Percentiles rank a stretch among this genome's conserved stretches.
Conservation (phyloP, 2,329 filamentous ascomycete species). For the Tolypocladium ovalisporum region DNA sequence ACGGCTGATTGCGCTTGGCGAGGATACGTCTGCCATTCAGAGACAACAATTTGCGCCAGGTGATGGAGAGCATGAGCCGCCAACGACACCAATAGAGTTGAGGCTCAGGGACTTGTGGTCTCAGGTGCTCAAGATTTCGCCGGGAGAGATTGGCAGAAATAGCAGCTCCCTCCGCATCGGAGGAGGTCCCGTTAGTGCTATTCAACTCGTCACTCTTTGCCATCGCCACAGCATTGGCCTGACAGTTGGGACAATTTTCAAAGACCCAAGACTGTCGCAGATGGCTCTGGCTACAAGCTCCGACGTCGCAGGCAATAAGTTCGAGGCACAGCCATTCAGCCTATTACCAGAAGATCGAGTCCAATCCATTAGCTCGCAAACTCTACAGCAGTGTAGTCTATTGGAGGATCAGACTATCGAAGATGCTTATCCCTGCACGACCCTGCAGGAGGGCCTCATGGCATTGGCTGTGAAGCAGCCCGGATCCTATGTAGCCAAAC, state of each 20-base stretch:
- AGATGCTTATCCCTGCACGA: constrained; percentile 27
- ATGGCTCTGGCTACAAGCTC: neutral
- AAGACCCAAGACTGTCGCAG: neutral
- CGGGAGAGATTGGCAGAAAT: neutral
- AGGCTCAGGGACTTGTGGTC: neutral
- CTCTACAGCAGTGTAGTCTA: neutral
- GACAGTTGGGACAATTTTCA: constrained; percentile 8
- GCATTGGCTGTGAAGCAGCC: constrained; percentile 17
- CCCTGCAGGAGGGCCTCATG: constrained; percentile 28
- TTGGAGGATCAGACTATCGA: constrained; percentile 6
- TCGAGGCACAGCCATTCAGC: neutral
- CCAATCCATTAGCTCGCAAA: neutral
- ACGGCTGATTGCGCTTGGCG: neutral
- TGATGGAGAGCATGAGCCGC: neutral
- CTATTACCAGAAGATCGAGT: constrained; percentile 4
- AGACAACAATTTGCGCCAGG: neutral
- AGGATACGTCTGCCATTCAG: neutral
- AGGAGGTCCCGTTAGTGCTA: neutral
- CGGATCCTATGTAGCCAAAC: constrained; percentile 23
- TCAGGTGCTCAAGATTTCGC: neutral
- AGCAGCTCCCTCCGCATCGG: neutral
- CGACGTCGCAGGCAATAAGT: too few relatives aligned
- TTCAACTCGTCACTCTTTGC: neutral
- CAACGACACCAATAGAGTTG: neutral
- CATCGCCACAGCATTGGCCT: neutral